Evolutionary conservation across 2,329 filamentous ascomycete genomes (phyloP).

Genomic region (Aspergillus persii): DNA sequence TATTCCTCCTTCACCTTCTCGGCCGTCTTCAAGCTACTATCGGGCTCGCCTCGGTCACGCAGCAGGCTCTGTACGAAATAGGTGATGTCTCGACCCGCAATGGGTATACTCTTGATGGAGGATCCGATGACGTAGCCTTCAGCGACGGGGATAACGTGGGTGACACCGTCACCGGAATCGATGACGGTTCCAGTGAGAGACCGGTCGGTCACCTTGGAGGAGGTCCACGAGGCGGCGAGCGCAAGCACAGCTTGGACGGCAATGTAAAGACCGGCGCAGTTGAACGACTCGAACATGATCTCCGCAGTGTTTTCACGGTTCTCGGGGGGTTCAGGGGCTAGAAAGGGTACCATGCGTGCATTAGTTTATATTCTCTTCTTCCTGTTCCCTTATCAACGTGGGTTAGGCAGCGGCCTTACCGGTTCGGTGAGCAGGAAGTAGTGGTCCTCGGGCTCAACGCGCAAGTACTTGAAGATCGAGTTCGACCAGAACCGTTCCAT

Average conservation of each 20-base stretch:
- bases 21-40: slow-evolving; percentile 94
- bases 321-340: slow-evolving; percentile 97
- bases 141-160: slow-evolving; percentile 96
- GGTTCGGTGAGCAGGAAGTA: slow-evolving; percentile 98
- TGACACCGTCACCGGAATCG: slow-evolving; percentile 97
- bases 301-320: slow-evolving; percentile 99
- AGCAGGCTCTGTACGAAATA: slow-evolving; percentile 97
- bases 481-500: slow-evolving; percentile 99
- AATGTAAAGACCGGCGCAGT: slow-evolving; percentile 98
- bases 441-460: slow-evolving; percentile 97
- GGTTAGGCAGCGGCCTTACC: slow-evolving; percentile 52
- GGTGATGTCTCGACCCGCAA: slow-evolving; percentile 95
- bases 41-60: slow-evolving; percentile 91
- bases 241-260: slow-evolving; percentile 96
- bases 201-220: slow-evolving; percentile 93
- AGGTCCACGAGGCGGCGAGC: slow-evolving; percentile 96
- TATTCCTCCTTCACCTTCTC: slow-evolving; percentile 99
- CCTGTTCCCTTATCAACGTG: not conserved
- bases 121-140: slow-evolving; percentile 99
- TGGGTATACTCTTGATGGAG: slow-evolving; percentile 98
- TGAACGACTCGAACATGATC: slow-evolving; percentile 99
- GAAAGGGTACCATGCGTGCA: not conserved
- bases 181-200: slow-evolving; percentile 97
- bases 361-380: not conserved
- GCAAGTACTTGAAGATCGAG: slow-evolving; percentile 99